These are phyloP conservation scores for Lablab purpureus DNA, from an alignment of 306 rosid species.

Conservation along the genomic window DNA sequence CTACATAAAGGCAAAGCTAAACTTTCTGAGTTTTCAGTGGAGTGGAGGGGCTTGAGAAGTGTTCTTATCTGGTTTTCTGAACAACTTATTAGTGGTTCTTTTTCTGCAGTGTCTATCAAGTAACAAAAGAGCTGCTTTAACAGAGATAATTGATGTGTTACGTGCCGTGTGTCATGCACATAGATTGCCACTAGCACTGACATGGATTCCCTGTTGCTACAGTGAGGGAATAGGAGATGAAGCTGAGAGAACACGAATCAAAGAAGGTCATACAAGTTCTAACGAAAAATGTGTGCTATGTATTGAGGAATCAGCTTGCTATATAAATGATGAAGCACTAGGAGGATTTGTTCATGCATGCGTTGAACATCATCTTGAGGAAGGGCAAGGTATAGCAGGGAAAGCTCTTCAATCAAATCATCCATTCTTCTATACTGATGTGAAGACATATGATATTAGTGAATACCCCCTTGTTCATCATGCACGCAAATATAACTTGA, in stretches of 20 bases:
- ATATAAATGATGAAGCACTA: constrained; percentile 66
- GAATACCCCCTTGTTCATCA: constrained; percentile 95
- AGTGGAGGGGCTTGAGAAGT: constrained; percentile 24
- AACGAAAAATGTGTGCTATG: constrained; percentile 75
- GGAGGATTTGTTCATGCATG: constrained; percentile 90
- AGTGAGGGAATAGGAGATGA: constrained; percentile 57
- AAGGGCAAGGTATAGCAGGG: constrained; percentile 92
- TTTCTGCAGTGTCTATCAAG: constrained; percentile 69
- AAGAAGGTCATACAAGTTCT: constrained; percentile 54
- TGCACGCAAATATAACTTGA: constrained; percentile 85
- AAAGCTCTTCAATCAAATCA: constrained; percentile 93
- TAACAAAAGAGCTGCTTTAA: constrained; percentile 75
- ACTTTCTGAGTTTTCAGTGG: neutral
- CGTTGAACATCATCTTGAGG: constrained; percentile 83
- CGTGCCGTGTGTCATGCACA: constrained; percentile 95
- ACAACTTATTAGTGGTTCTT: constrained; percentile 39
- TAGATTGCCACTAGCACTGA: constrained; percentile 86
- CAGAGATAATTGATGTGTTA: constrained; percentile 82
- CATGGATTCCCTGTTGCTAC: constrained; percentile 91
- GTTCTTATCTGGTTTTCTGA: constrained; percentile 31
- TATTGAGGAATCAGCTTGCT: constrained; percentile 88
- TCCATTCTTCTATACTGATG: constrained; percentile 86
- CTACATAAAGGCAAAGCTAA: constrained; percentile 23
- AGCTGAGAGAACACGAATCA: constrained; percentile 51
- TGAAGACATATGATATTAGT: constrained; percentile 75